These are phyloP conservation scores for Euclidium syriacum DNA, from an alignment of 345 rosid genomes.

Conservation along the genomic window DNA sequence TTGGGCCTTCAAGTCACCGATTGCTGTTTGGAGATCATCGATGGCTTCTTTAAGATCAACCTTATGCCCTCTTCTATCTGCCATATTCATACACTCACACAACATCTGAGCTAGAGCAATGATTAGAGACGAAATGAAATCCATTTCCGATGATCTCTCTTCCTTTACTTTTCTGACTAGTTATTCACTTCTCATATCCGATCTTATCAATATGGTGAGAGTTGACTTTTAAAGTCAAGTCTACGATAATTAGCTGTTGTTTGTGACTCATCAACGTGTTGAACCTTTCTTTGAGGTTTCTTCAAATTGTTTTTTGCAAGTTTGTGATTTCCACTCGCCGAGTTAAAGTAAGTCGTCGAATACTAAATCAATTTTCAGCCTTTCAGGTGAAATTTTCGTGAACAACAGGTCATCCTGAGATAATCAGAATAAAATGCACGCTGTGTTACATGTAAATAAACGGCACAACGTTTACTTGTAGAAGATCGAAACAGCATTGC, in stretches of 20 bases:
- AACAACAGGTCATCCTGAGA: not conserved
- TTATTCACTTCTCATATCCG: not conserved
- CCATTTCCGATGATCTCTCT: constrained; percentile 17
- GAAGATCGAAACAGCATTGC: not conserved
- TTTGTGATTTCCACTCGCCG: not conserved
- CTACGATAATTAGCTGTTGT: not conserved
- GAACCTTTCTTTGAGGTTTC: not conserved
- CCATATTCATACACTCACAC: constrained; percentile 20
- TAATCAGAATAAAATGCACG: not conserved
- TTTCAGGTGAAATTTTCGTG: not conserved
- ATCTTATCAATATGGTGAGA: not conserved
- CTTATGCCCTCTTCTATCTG: not conserved
- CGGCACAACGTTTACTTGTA: not conserved
- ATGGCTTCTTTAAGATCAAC: constrained; percentile 13
- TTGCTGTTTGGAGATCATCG: constrained; percentile 21
- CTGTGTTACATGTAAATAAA: not conserved
- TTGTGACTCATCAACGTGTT: not conserved
- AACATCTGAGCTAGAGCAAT: constrained; percentile 16
- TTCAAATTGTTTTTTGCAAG: not conserved
- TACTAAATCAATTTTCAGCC: not conserved
- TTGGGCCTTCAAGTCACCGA: constrained; percentile 15
- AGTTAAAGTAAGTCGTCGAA: not conserved
- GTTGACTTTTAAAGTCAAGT: constrained; percentile 14
- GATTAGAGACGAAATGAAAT: constrained; percentile 16
- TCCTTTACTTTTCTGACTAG: not conserved